phyloP scores from a whole-genome alignment of 1,139 yeast genomes.

The Zygosaccharomyces sapae region DNA sequence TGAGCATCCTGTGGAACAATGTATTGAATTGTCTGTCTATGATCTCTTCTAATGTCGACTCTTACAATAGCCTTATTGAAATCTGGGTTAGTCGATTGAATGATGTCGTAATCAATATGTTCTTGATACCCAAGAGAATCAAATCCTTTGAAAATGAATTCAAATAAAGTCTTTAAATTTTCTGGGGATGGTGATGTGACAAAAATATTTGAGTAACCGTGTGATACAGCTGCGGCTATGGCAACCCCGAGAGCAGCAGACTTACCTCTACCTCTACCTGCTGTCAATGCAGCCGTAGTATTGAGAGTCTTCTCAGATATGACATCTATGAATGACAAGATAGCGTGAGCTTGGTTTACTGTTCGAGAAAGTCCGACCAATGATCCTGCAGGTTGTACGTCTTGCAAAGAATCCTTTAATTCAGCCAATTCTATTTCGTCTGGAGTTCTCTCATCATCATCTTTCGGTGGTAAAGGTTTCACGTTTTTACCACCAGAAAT shows the following conservation, averaged over 20 bases:
- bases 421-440: conserved; percentile 64
- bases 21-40: conserved; percentile 95
- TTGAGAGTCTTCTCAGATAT: conserved; percentile 84
- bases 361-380: conserved; percentile 78
- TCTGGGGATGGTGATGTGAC: conserved; percentile 98
- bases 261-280: conserved; percentile 99
- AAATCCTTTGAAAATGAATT: conserved; percentile 89
- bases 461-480: conserved; percentile 78
- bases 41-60: conserved; percentile 87
- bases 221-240: conserved; percentile 94
- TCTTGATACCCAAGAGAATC: conserved; percentile 93
- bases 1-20: conserved; percentile 87
- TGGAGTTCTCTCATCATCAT: conserved; percentile 58
- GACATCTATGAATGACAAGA: conserved; percentile 86
- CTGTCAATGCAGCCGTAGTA: conserved; percentile 88
- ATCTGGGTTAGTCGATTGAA: conserved; percentile 91
- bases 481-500: conserved; percentile 91
- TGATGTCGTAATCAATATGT: conserved; percentile 90
- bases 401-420: conserved; percentile 74
- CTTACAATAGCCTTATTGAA: conserved; percentile 94
- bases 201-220: conserved; percentile 91
- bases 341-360: conserved; percentile 93
- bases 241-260: conserved; percentile 97
- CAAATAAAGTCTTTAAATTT: conserved; percentile 89
- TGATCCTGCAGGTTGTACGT: conserved; percentile 91